Base-by-base conservation (phyloP, 495 filamentous ascomycete species). In the Tricharina praecox region DNA sequence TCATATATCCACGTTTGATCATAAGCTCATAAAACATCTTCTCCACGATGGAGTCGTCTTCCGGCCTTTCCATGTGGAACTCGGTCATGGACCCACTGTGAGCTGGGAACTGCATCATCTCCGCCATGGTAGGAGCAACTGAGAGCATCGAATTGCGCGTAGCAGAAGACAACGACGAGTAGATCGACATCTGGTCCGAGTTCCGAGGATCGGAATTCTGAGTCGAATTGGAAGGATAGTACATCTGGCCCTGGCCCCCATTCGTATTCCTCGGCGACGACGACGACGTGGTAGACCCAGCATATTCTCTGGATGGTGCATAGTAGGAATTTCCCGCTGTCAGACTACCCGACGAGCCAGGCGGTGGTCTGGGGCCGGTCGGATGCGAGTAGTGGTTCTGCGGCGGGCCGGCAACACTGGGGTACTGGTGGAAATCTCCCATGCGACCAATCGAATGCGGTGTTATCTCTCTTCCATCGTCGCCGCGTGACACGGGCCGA, bases 1-100 rank as follows among this genome's bases (percentile, higher is more conserved):
- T 86, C 64, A 92, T 85, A 81, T 85, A 96, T 47, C 87, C 90
- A 59, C 90, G 78, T 64, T 97, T 96, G 54, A 90, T 78, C 92
- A 97, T 97, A 54, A 97, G 67, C 25, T 81, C 81, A 52, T 86
- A 67, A 54, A 96, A 97, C 64, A 93, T 79, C 58, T 82, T 74
- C 63, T 97, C 90, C n/a, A 94, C 81, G 4, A 88, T 63, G 42
- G 75, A 72, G 57, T 94, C 88, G 62, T 94, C 86, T 35, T 76
- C 69, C 8, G 90, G 90, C 33, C 77, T 69, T 40, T 69, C 68
- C 20, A 92, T 72, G 23, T 23, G 72, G 56, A 82, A 77, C 23
- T 71, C 71, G 35, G 75, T 76, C 47, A 68, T 62, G 32, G 65
- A 49, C 52, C 71, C 69, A 2, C 70, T 70, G 50, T 72, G 63